A percentile compares a stretch with the other conserved stretches of the same genome.
phyloP scores from a whole-genome alignment of 345 rosid species.

The Laguncularia racemosa region DNA sequence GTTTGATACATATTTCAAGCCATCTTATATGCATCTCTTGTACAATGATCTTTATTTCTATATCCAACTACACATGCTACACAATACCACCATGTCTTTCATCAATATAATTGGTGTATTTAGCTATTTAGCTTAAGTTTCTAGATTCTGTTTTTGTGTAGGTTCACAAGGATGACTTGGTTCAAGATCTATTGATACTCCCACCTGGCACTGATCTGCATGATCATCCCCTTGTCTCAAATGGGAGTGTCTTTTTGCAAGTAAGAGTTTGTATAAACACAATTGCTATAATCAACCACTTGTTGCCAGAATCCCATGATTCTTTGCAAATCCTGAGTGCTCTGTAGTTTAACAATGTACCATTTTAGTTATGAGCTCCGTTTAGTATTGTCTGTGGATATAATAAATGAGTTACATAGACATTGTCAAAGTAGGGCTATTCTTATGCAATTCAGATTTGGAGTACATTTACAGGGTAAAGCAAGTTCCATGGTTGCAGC shows the following conservation, averaged over 20 bases:
- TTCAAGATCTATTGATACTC: slow-evolving; percentile 60
- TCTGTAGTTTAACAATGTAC: too few species aligned
- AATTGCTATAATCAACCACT: background rate
- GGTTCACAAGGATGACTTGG: slow-evolving; percentile 72
- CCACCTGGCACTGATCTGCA: slow-evolving; percentile 87
- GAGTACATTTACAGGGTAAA: slow-evolving; percentile 50
- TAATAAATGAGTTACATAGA: background rate
- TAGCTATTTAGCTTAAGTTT: background rate
- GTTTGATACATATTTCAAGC: too few species aligned
- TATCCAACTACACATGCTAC: too few species aligned
- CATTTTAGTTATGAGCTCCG: too few species aligned
- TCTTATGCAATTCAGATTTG: background rate
- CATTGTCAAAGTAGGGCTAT: background rate
- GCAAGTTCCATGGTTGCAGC: slow-evolving; percentile 96
- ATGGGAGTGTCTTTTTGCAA: slow-evolving; percentile 73
- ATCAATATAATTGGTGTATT: too few species aligned
- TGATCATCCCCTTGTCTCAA: slow-evolving; percentile 61
- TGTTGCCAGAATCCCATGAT: background rate
- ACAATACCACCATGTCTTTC: too few species aligned
- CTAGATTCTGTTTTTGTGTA: slow-evolving; percentile 5
- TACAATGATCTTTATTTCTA: too few species aligned
- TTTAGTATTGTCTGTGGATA: too few species aligned
- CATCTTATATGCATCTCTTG: too few species aligned
- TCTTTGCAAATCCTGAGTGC: background rate
- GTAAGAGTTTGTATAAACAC: slow-evolving; percentile 23